Conservation (phyloP, 2,329 filamentous ascomycete genomes). For the Penicillium griseofulvum region DNA sequence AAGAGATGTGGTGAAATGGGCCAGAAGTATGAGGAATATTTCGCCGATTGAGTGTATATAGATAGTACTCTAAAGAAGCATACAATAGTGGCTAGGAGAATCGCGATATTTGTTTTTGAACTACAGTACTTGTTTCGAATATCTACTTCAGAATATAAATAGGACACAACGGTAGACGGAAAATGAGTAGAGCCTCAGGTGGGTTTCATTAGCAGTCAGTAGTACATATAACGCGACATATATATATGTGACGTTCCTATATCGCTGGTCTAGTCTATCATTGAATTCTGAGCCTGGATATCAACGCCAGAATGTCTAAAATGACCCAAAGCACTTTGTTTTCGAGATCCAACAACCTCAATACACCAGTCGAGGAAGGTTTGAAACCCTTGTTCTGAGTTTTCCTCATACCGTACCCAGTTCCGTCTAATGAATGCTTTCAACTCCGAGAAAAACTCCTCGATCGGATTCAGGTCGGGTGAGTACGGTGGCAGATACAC, state of each 20-base stretch:
- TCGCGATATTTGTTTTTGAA: too few relatives aligned
- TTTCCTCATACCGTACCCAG: neutral
- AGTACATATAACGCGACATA: too few relatives aligned
- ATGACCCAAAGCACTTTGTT: neutral
- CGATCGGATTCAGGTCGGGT: neutral
- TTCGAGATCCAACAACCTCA: neutral
- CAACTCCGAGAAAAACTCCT: neutral
- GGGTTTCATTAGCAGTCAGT: too few relatives aligned
- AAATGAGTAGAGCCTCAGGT: too few relatives aligned
- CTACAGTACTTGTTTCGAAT: too few relatives aligned
- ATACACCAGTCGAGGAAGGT: conserved; percentile 6
- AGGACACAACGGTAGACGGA: too few relatives aligned
- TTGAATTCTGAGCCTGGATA: too few relatives aligned
- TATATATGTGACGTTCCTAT: too few relatives aligned
- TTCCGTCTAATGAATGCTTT: conserved; percentile 2
- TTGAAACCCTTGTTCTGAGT: neutral
- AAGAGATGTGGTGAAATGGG: neutral
- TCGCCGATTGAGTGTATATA: neutral
- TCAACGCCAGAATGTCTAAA: neutral
- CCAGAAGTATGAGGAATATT: neutral
- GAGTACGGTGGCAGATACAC: conserved; percentile 1
- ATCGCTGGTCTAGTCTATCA: too few relatives aligned
- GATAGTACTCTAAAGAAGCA: too few relatives aligned
- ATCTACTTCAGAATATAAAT: too few relatives aligned
- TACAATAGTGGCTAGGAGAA: too few relatives aligned